Evolutionary conservation across 2,329 filamentous ascomycete species (phyloP).

Genomic region (Fusarium sp.): DNA sequence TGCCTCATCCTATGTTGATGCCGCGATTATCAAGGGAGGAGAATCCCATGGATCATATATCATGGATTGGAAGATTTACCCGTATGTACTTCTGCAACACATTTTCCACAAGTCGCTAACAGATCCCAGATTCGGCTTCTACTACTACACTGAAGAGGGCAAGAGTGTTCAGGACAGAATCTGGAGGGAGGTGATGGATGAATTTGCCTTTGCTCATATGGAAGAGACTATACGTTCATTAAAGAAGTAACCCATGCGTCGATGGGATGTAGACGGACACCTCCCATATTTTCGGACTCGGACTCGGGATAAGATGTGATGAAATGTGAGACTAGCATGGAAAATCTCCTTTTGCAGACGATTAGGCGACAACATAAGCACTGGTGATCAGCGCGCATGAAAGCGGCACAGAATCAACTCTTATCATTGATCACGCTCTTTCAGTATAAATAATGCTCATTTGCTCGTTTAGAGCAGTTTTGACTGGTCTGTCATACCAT

Average conservation of each 20-base stretch:
- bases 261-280: fast-evolving
- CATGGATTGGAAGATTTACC: conserved; percentile 1
- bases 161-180: neutral
- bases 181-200: conserved; percentile 4
- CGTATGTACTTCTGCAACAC: neutral
- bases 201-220: neutral
- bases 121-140: neutral
- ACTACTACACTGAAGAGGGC: neutral
- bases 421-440: neutral
- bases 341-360: neutral
- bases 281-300: neutral
- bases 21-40: neutral
- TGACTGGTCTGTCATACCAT: neutral
- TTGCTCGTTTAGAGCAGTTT: neutral
- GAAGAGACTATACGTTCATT: neutral
- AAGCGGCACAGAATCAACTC: neutral
- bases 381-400: neutral
- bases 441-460: neutral
- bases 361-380: neutral
- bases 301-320: neutral
- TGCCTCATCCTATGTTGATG: neutral
- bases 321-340: too few relatives aligned
- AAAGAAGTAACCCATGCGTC: neutral
- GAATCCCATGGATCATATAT: neutral
- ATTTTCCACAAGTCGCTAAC: fast-evolving